Evolutionary conservation across 164 flowering plant species (phyloP).

Genomic region (Chimonanthus salicifolius): DNA sequence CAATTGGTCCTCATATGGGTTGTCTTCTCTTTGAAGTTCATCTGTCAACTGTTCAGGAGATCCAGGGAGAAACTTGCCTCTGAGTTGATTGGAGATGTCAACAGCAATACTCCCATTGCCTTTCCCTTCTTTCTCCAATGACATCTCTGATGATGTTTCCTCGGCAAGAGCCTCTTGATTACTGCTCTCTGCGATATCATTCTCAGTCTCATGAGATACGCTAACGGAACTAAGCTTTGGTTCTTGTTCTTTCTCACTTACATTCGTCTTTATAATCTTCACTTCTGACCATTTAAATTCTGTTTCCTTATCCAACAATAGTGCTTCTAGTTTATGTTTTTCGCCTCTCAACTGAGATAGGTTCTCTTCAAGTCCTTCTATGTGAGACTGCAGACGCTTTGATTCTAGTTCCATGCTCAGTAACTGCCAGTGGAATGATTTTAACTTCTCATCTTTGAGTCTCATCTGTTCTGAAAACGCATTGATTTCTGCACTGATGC

Average conservation of each 20-base stretch:
- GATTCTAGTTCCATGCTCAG: constrained; percentile 76
- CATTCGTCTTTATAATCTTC: constrained; percentile 41
- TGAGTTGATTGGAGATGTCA: background rate
- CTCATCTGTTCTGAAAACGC: constrained; percentile 80
- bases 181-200: constrained; percentile 1
- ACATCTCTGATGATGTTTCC: background rate
- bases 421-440: constrained; percentile 62
- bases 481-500: constrained; percentile 64
- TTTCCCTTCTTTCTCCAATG: background rate
- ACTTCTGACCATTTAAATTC: constrained; percentile 54
- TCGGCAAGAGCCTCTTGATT: background rate
- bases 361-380: constrained; percentile 50
- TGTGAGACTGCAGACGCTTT: constrained; percentile 57
- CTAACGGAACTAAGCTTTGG: constrained; percentile 12
- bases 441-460: constrained; percentile 75
- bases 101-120: background rate
- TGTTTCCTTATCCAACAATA: constrained; percentile 47
- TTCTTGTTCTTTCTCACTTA: constrained; percentile 33
- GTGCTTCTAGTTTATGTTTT: constrained; percentile 51
- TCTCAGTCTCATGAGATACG: constrained; percentile 15
- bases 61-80: background rate
- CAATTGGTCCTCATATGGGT: constrained; percentile 11
- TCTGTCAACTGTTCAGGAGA: background rate
- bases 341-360: constrained; percentile 47
- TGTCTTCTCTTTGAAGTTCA: constrained; percentile 19